Conservation (phyloP, 805 yeast genomes). For the Kodamaea laetipori region DNA sequence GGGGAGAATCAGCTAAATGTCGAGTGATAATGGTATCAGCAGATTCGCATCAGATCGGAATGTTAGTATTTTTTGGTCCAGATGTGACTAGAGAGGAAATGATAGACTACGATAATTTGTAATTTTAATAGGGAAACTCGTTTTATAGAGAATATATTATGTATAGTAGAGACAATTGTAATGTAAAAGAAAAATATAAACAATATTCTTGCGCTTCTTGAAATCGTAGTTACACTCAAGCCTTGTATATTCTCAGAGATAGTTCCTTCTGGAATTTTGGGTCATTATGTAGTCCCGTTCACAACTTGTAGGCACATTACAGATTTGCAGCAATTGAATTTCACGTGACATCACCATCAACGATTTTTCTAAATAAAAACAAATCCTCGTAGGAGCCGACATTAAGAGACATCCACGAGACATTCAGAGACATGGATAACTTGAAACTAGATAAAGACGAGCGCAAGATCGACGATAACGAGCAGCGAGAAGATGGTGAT, state of each 20-base stretch:
- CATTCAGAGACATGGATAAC: constrained; percentile 14
- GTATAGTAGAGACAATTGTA: too few relatives aligned
- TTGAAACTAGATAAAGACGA: constrained; percentile 12
- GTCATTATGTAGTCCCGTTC: too few relatives aligned
- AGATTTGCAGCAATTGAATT: not conserved
- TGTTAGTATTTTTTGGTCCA: constrained; percentile 61
- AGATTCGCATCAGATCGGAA: constrained; percentile 52
- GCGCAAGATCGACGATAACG: not conserved
- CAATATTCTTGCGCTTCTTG: too few relatives aligned
- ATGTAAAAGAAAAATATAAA: too few relatives aligned
- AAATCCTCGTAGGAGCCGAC: constrained; percentile 8
- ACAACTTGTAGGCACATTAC: too few relatives aligned
- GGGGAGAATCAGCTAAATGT: constrained; percentile 47
- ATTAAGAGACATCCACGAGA: constrained; percentile 13
- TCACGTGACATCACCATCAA: constrained; percentile 2
- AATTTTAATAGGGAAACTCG: not conserved
- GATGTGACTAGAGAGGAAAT: constrained; percentile 11
- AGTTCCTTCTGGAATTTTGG: too few relatives aligned
- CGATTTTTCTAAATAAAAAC: not conserved
- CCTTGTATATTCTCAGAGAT: too few relatives aligned
- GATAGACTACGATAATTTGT: constrained; percentile 6
- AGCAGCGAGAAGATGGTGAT: constrained; percentile 1
- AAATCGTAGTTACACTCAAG: too few relatives aligned
- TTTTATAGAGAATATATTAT: too few relatives aligned
- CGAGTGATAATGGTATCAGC: constrained; percentile 47